A percentile compares a stretch with the other conserved stretches of the same genome.
These are phyloP conservation scores for Plasmopara viticola DNA, from an alignment of 352 stramenopile genomes.

Conservation along the genomic window DNA sequence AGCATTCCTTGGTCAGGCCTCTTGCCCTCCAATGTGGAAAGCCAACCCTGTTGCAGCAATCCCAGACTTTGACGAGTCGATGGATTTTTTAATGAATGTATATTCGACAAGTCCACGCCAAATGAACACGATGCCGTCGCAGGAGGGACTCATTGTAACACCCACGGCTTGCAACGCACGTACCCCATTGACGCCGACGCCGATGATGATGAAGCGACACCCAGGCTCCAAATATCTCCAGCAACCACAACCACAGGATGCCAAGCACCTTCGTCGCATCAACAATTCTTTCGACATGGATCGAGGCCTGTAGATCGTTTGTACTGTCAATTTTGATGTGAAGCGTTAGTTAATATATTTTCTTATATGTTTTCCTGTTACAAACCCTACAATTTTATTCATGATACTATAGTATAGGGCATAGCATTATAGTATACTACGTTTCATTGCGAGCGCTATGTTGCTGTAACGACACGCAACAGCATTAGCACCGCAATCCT, in stretches of 20 bases:
- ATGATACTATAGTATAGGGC: too few species aligned
- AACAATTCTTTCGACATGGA: conserved; percentile 15
- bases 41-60: conserved; percentile 14
- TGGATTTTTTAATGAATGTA: conserved; percentile 79
- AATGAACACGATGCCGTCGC: conserved; percentile 16
- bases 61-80: conserved; percentile 68
- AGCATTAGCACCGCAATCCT: too few species aligned
- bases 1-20: conserved; percentile 30
- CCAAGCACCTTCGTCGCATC: conserved; percentile 14
- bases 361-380: too few species aligned
- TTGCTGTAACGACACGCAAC: too few species aligned
- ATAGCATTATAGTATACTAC: too few species aligned
- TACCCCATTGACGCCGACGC: conserved; percentile 16
- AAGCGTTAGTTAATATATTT: too few species aligned
- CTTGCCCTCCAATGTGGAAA: conserved; percentile 31
- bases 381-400: too few species aligned
- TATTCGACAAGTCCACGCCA: conserved; percentile 49
- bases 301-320: too few species aligned
- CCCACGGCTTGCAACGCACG: conserved; percentile 22
- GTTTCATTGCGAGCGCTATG: too few species aligned
- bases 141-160: conserved; percentile 16
- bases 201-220: conserved; percentile 18
- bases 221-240: conserved; percentile 9
- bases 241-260: conserved; percentile 5
- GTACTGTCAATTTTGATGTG: too few species aligned